These are phyloP conservation scores for Macadamia integrifolia DNA, from an alignment of 164 flowering plant species.

Conservation along the genomic window DNA sequence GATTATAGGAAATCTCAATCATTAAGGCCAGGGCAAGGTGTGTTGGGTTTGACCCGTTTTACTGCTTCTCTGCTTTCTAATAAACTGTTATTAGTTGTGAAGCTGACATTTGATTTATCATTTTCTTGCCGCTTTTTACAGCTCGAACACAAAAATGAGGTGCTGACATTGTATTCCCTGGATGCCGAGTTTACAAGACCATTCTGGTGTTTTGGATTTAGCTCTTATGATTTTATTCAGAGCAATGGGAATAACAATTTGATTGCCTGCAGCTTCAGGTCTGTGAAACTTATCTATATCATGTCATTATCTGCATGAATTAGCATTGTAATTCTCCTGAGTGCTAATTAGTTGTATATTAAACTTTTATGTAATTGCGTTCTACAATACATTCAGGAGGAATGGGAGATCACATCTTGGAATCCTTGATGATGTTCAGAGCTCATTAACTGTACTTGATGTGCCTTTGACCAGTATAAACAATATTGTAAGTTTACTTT, in stretches of 20 bases:
- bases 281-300: neutral
- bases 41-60: too few relatives aligned
- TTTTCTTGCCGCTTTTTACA: conserved; percentile 14
- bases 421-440: conserved; percentile 46
- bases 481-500: conserved; percentile 47
- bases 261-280: conserved; percentile 78
- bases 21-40: too few relatives aligned
- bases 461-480: conserved; percentile 76
- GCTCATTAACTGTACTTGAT: conserved; percentile 48
- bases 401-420: conserved; percentile 86
- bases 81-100: too few relatives aligned
- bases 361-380: neutral
- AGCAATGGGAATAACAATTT: conserved; percentile 28
- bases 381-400: conserved; percentile 47
- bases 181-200: conserved; percentile 91
- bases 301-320: neutral
- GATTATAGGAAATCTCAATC: too few relatives aligned
- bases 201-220: conserved; percentile 82
- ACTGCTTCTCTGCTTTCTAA: too few relatives aligned
- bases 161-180: conserved; percentile 48
- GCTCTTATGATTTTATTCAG: conserved; percentile 68
- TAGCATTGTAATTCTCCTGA: neutral
- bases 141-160: conserved; percentile 65
- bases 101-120: too few relatives aligned
- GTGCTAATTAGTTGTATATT: neutral